A percentile compares a stretch with the other conserved stretches of the same genome.
Evolutionary conservation across 371 early-diverging fungal genomes (phyloP).

Genomic region (Rhizopus stolonifer): DNA sequence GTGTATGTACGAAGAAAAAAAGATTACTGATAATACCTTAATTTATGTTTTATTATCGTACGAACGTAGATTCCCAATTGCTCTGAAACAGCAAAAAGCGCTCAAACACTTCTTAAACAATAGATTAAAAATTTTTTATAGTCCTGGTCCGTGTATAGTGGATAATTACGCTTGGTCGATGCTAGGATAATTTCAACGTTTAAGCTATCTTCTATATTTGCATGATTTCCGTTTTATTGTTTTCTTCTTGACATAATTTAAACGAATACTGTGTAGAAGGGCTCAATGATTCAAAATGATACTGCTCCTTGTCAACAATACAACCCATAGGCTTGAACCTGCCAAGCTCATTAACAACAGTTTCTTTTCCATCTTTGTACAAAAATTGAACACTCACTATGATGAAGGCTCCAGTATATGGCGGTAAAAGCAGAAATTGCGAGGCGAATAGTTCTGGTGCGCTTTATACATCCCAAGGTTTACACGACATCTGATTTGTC

Average conservation of each 20-base stretch:
- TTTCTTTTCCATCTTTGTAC: conserved; percentile 8
- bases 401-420: conserved; percentile 8
- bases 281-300: conserved; percentile 1
- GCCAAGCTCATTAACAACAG: background rate
- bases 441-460: conserved; percentile 3
- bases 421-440: conserved; percentile 5
- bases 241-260: background rate
- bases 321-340: conserved; percentile 10
- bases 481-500: conserved; percentile 9
- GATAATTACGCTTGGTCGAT: background rate
- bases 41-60: background rate
- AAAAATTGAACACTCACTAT: conserved; percentile 10
- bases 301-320: conserved; percentile 10
- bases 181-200: background rate
- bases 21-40: conserved; percentile 7
- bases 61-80: conserved; percentile 1
- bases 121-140: background rate
- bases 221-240: background rate
- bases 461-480: conserved; percentile 19
- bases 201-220: too few relatives aligned
- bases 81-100: background rate
- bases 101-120: background rate
- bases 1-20: conserved; percentile 1
- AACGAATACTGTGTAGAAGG: background rate
- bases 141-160: background rate